phyloP scores from a whole-genome alignment of 768 basidiomycete genomes.

The Suillus cothurnatus region DNA sequence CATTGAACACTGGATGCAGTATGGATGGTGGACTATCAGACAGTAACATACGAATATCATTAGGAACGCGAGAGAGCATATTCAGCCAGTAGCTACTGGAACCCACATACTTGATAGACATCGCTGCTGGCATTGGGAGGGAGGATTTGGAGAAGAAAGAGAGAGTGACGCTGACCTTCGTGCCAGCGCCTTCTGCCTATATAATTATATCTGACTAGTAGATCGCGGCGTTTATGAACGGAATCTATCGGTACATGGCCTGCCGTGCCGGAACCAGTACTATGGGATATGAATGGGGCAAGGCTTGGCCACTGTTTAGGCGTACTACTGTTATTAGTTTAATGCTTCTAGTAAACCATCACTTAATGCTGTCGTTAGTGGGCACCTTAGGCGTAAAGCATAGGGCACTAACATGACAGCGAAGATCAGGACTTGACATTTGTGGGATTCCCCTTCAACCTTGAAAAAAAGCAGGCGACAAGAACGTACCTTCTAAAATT shows the following conservation, averaged over 20 bases:
- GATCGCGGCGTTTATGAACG: background rate
- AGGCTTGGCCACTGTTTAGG: background rate
- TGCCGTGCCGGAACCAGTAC: background rate
- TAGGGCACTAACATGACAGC: background rate
- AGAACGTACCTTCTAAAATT: background rate
- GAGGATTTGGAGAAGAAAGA: background rate
- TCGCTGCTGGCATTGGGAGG: background rate
- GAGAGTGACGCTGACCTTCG: background rate
- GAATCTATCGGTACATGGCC: background rate
- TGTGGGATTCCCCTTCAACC: background rate
- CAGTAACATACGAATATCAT: slow-evolving; percentile 10
- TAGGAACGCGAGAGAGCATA: slow-evolving; percentile 12
- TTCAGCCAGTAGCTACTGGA: slow-evolving; percentile 4
- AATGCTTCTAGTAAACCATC: background rate
- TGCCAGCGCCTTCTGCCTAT: background rate
- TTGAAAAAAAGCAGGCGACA: too few species aligned
- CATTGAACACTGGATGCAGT: slow-evolving; percentile 33
- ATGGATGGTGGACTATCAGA: background rate
- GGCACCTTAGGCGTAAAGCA: background rate
- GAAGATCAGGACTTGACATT: background rate
- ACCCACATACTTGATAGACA: slow-evolving; percentile 8
- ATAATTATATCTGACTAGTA: background rate
- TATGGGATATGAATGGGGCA: background rate
- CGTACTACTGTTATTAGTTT: background rate
- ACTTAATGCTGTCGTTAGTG: background rate